phyloP scores from a whole-genome alignment of 225 moss, liverwort and hornwort genomes.

The Marchantia paleacea region DNA sequence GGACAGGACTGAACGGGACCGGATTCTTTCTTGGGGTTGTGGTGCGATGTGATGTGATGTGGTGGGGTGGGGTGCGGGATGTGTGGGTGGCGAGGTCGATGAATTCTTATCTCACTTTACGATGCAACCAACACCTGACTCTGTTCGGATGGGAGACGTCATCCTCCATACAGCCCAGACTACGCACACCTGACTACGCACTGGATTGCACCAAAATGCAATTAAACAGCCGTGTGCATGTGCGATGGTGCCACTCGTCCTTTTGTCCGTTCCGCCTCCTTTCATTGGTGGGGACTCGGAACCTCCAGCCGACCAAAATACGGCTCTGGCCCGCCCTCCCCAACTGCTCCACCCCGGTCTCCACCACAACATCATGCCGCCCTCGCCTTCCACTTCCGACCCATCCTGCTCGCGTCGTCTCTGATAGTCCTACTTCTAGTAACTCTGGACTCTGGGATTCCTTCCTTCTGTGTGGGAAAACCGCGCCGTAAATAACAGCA shows the following conservation, averaged over 20 bases:
- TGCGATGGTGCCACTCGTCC: neutral
- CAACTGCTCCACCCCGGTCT: neutral
- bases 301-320: neutral
- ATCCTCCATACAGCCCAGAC: neutral
- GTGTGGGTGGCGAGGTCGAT: neutral
- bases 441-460: no score
- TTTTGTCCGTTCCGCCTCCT: slow-evolving; percentile 9
- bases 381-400: neutral
- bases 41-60: neutral
- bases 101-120: neutral
- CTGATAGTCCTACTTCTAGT: neutral
- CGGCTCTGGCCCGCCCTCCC: neutral
- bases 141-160: neutral
- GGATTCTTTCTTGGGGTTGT: slow-evolving; percentile 2
- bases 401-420: neutral
- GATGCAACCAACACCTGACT: slow-evolving; percentile 5
- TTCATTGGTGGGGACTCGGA: slow-evolving; percentile 5
- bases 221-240: slow-evolving; percentile 2
- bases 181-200: neutral
- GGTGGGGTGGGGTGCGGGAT: neutral
- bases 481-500: no score
- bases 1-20: neutral
- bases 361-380: neutral
- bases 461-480: no score
- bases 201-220: slow-evolving; percentile 2